Conservation (phyloP, 768 basidiomycete species). For the Kondoa subrosea region DNA sequence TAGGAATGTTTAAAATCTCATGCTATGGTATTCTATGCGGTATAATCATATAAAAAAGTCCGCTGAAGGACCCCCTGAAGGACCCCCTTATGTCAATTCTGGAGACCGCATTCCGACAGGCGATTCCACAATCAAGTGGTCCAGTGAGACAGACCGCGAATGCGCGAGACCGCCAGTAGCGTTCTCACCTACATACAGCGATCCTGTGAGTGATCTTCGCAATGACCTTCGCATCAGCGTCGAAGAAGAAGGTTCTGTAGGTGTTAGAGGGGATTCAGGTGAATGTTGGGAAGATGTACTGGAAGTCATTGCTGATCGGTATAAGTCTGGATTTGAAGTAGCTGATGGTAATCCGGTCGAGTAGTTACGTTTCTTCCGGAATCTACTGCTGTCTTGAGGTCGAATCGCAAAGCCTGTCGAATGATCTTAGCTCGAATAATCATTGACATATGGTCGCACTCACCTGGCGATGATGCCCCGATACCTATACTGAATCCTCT, state of each 20-base stretch:
- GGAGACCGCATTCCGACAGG: too few species aligned
- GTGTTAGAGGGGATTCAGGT: neutral
- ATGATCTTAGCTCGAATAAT: neutral
- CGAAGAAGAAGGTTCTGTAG: neutral
- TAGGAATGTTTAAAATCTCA: too few species aligned
- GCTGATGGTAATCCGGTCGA: neutral
- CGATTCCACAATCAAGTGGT: neutral
- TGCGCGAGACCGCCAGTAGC: too few species aligned
- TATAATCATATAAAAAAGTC: too few species aligned
- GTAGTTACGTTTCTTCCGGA: neutral
- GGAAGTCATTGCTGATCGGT: neutral
- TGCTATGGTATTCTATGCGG: too few species aligned
- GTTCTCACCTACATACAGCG: neutral
- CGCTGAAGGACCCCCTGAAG: too few species aligned
- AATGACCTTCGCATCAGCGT: neutral
- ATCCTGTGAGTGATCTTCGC: neutral
- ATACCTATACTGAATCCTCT: neutral
- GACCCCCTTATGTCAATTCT: too few species aligned
- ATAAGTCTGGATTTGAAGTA: neutral
- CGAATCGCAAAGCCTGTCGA: neutral
- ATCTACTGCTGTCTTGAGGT: neutral
- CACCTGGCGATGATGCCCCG: neutral
- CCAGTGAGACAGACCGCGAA: neutral
- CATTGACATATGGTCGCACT: neutral
- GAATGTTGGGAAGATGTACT: neutral